Base-by-base conservation (phyloP, 2,329 filamentous ascomycete genomes). In the Torrubiella hemipterigena region DNA sequence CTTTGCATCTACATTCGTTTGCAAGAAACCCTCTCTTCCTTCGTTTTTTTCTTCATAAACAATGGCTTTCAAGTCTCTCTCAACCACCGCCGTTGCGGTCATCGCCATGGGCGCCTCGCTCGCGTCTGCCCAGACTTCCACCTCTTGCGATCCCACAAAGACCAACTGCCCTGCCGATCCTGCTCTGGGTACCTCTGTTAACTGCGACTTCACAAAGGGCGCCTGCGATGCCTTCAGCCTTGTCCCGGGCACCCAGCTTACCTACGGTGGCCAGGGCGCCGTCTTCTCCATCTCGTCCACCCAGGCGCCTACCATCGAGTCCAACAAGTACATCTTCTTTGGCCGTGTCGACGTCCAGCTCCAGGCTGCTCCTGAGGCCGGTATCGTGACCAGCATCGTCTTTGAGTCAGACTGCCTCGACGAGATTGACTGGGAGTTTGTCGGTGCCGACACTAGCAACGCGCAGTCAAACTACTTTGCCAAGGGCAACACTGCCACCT, bases 361-460 rank as follows among this genome's bases (percentile, higher is more conserved):
- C 49, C 80, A 86, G 56, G 79, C 81, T 23, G 79, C 91, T 17
- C 70, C 80, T 3, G 91, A 89, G 25, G 65, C 65, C 6, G 91
- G 91, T 42, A 81, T 98, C 41, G 82, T 98, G 39, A 95, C 86
- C 60, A 87, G 81, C 41, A 69, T 83, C 24, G 85, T 96, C 25
- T 64, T 98, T 41, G 81, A 94, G 63, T 95, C 84, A 2, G 83
- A 93, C 49, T 73, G 77, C 49, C 67, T 93, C 14, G 86, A 94
- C 52, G 86, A 94, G 66, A 91, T 96, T 39, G 89, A 96, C 56
- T 93, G 85, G 81, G 89, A 96, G 59, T 94, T 84, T 80, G 68
- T 96, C 36, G 91, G 89, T 36, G 77, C 75, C 32, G 73, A 84
- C 49, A 61, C 68, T 42, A 56, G 64, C 17, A 67, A 89, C 52